Percentiles rank a stretch among this genome's conserved stretches.
phyloP scores from a whole-genome alignment of 2,329 filamentous ascomycete species.

The Plenodomus biglobosus region DNA sequence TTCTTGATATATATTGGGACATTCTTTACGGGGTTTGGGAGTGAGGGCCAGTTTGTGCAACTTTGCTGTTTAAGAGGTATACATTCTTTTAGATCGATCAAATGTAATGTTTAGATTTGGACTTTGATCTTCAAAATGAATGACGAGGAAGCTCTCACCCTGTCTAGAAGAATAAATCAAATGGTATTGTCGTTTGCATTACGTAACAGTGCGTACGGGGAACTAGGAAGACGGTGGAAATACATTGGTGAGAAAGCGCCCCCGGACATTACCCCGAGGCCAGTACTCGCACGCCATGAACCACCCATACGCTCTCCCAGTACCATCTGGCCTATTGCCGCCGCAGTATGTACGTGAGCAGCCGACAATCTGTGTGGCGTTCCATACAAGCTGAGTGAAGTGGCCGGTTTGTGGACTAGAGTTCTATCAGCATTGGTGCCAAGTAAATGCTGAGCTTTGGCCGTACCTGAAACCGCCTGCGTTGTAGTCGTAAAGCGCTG shows the following conservation, averaged over 20 bases:
- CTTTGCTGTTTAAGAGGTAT: too few relatives aligned
- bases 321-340: background rate
- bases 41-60: too few relatives aligned
- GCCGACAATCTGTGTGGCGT: background rate
- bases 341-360: background rate
- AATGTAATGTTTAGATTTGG: too few relatives aligned
- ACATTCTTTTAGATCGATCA: too few relatives aligned
- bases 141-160: too few relatives aligned
- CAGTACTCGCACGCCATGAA: background rate
- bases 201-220: too few relatives aligned
- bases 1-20: too few relatives aligned
- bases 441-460: background rate
- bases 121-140: too few relatives aligned
- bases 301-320: background rate
- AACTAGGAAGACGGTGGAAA: too few relatives aligned
- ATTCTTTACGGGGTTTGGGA: too few relatives aligned
- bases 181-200: too few relatives aligned
- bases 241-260: background rate
- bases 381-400: background rate
- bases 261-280: background rate
- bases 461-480: background rate
- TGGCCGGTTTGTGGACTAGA: background rate
- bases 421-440: background rate
- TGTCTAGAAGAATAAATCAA: too few relatives aligned
- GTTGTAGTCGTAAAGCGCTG: background rate